These are phyloP conservation scores for Cladosporium sp. DNA, from an alignment of 2,329 filamentous ascomycete species.

Conservation along the genomic window DNA sequence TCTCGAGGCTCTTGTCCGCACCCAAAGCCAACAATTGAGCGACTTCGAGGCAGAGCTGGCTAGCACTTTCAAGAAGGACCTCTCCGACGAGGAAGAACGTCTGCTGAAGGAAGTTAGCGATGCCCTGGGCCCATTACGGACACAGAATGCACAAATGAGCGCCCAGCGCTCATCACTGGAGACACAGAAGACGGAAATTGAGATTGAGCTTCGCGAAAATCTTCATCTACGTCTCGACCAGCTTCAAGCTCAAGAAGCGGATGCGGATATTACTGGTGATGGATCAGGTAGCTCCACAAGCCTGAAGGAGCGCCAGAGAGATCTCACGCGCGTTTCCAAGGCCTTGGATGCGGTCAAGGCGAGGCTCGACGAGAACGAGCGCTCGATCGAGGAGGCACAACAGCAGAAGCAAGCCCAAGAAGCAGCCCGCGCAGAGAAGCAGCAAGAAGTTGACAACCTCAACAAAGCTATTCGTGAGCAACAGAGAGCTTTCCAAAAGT, in stretches of 20 bases:
- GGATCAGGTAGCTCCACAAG: constrained; percentile 56
- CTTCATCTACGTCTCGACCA: constrained; percentile 84
- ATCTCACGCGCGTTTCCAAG: constrained; percentile 76
- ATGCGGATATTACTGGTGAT: constrained; percentile 52
- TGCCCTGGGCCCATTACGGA: constrained; percentile 71
- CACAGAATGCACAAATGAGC: constrained; percentile 74
- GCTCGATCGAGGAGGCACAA: constrained; percentile 63
- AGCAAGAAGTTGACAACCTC: constrained; percentile 73
- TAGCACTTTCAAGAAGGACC: constrained; percentile 88
- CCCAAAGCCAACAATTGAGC: constrained; percentile 69
- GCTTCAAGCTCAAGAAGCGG: constrained; percentile 73
- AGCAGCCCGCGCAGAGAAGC: constrained; percentile 61
- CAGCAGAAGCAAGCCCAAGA: constrained; percentile 59
- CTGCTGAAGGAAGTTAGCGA: constrained; percentile 71
- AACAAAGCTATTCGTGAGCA: constrained; percentile 77
- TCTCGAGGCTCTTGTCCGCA: constrained; percentile 60
- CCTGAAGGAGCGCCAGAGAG: constrained; percentile 75
- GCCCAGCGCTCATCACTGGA: constrained; percentile 75
- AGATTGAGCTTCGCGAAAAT: constrained; percentile 86
- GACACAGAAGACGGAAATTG: constrained; percentile 75
- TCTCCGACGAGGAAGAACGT: constrained; percentile 78
- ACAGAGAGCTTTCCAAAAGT: constrained; percentile 89
- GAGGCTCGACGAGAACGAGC: constrained; percentile 73
- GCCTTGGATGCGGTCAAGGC: constrained; percentile 65
- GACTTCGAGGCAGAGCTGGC: constrained; percentile 78